A percentile compares a stretch with the other conserved stretches of the same genome.
Evolutionary conservation across 495 filamentous ascomycete species (phyloP).

Genomic region (Chlorociboria aeruginascens): DNA sequence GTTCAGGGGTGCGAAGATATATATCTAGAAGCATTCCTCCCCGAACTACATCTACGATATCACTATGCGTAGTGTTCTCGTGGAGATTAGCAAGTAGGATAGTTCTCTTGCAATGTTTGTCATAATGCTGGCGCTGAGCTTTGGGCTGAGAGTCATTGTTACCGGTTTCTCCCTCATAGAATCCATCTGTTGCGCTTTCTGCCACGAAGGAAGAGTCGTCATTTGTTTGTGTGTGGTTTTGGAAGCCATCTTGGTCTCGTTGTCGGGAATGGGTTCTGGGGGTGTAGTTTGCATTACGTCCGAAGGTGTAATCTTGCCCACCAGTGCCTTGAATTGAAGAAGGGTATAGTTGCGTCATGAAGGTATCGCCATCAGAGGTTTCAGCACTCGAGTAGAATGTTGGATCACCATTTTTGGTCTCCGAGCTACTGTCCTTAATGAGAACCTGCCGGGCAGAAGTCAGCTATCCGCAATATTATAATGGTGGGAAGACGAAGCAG

Average conservation of each 20-base stretch:
- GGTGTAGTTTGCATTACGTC: conserved; percentile 13
- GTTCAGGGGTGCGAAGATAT: conserved; percentile 50
- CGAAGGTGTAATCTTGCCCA: conserved; percentile 12
- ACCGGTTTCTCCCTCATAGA: conserved; percentile 25
- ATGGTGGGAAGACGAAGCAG: conserved; percentile 7
- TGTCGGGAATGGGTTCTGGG: conserved; percentile 6
- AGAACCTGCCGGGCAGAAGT: conserved; percentile 31
- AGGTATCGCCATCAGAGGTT: conserved; percentile 19
- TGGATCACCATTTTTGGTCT: conserved; percentile 14
- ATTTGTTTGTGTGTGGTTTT: conserved; percentile 4
- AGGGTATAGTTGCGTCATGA: conserved; percentile 1
- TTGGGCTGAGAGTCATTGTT: conserved; percentile 25
- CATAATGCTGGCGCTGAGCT: conserved; percentile 21
- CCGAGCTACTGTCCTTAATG: conserved; percentile 32
- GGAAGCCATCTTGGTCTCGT: conserved; percentile 11
- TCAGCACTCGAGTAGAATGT: conserved; percentile 9
- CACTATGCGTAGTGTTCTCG: conserved; percentile 50
- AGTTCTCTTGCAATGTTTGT: conserved; percentile 44
- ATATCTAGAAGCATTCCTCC: conserved; percentile 63
- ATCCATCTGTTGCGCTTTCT: conserved; percentile 23
- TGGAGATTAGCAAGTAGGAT: conserved; percentile 50
- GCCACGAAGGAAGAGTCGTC: conserved; percentile 16
- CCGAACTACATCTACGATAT: conserved; percentile 52
- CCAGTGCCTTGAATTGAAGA: neutral
- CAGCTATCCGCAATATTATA: conserved; percentile 5